Percentiles rank a stretch among this genome's conserved stretches.
These are phyloP conservation scores for Fonsecaea pedrosoi DNA, from an alignment of 2,329 filamentous ascomycete species.

Conservation along the genomic window DNA sequence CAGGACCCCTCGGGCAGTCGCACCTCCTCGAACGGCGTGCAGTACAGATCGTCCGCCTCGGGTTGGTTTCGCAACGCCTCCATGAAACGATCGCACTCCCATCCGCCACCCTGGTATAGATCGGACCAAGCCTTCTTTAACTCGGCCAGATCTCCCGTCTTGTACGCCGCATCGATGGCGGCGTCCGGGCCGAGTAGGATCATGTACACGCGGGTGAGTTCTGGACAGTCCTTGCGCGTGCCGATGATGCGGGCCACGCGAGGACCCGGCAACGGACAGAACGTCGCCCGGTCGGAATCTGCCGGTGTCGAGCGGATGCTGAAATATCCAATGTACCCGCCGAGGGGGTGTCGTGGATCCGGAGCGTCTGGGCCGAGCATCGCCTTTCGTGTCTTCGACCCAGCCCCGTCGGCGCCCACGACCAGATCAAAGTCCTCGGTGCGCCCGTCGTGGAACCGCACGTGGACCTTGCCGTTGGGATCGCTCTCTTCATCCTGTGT, in stretches of 20 bases:
- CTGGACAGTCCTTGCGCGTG: slow-evolving; percentile 27
- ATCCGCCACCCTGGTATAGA: slow-evolving; percentile 48
- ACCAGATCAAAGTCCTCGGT: slow-evolving; percentile 58
- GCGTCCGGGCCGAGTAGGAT: neutral
- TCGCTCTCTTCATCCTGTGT: slow-evolving; percentile 43
- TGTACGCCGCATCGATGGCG: slow-evolving; percentile 5
- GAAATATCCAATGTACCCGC: slow-evolving; percentile 43
- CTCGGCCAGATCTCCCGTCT: slow-evolving; percentile 28
- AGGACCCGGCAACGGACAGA: slow-evolving; percentile 38
- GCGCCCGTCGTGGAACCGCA: slow-evolving; percentile 54
- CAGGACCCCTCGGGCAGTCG: slow-evolving; percentile 46
- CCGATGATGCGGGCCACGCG: slow-evolving; percentile 38
- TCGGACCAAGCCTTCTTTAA: slow-evolving; percentile 43
- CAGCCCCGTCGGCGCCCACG: slow-evolving; percentile 63
- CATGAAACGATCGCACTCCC: slow-evolving; percentile 47
- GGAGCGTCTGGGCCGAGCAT: slow-evolving; percentile 44
- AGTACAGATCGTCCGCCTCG: slow-evolving; percentile 53
- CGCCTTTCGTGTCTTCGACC: slow-evolving; percentile 56
- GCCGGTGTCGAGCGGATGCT: slow-evolving; percentile 39
- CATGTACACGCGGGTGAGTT: slow-evolving; percentile 39
- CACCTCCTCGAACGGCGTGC: slow-evolving; percentile 49
- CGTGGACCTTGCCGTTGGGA: slow-evolving; percentile 43
- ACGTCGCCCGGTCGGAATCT: slow-evolving; percentile 35
- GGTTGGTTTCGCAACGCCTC: slow-evolving; percentile 45
- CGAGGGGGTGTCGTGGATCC: slow-evolving; percentile 37